Evolutionary conservation across 257 asterid genomes (phyloP), one percentile per base, ranked within the genome.

Genomic region (Apocynum venetum): DNA sequence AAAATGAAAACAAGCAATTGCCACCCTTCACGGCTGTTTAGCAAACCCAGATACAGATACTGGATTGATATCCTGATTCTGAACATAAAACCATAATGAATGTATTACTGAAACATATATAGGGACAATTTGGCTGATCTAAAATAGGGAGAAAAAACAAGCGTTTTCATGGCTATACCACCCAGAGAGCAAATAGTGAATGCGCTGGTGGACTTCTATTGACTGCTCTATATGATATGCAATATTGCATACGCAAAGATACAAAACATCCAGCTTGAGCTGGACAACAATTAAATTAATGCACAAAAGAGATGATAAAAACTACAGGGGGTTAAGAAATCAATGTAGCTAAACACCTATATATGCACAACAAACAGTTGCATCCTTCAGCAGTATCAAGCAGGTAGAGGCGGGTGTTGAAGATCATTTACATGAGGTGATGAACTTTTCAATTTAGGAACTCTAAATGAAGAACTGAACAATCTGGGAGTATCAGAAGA

Each of bases 391-490:
- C 41, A 70, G 9, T 43, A 13, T 10, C 6, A 41, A 5, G 61
- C 44, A 67, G 61, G 49, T 6, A 17, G 36, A 25, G 46, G 35
- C 3, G 15, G n/a, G 43, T n/a, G 1, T 4, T 9, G 61, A 51
- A 61, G 59, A 49, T 85, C 84, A 85, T 25, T 82, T 75, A 81
- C 74, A 67, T 36, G 66, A 6, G 88, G 83, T 68, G 91, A 80
- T 10, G 84, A 60, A 46, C n/a, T 17, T 91, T 88, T 95, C 83
- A 92, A 76, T 77, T 91, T 95, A 41, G 98, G 98, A 79, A 90
- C 90, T 82, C 82, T 89, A 83, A 91, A 95, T 3, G 96, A 51
- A 59, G 97, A 93, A 1, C 86, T 86, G 89, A 95, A 95, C 72
- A 95, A 79, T 71, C 69, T 90, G 2, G 97, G 94, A 49, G 94